Base-by-base conservation (phyloP, 768 basidiomycete species). In the Glaciozyma antarctica region DNA sequence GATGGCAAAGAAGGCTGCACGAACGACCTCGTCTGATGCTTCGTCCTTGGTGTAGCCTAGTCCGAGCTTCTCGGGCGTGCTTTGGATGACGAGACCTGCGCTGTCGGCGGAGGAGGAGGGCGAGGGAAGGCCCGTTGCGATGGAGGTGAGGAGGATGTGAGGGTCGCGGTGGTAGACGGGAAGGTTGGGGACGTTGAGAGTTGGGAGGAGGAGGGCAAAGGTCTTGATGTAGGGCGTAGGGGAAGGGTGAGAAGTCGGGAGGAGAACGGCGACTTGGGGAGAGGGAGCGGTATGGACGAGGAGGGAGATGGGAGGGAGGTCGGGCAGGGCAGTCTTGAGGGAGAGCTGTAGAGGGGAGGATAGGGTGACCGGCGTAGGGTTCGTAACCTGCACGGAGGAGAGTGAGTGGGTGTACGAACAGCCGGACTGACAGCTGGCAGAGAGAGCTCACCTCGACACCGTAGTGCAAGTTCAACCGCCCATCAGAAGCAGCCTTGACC, bases 1-100 rank as follows among this genome's bases (percentile, higher is more conserved):
- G 32, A 21, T n/a, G 8, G 19, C 32, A 19, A 55, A 55, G 54
- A 55, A 55, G 19, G 54, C 54, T 4, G 30, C 19, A 2, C 54
- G 54, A 19, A 55, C 32, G n/a, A 24, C 12, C 4, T 51, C 49
- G 49, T 51, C 49, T n/a, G n/a, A 24, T 6, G 49, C 49, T 51
- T 51, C 49, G 10, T 51, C 49, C 16, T 51, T 51, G 9, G 49
- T 51, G 49, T 51, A 51, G 49, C 49, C 49, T n/a, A 51, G 49
- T 24, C 49, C 49, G 49, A 51, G 49, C 49, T 51, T 51, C n/a
- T 51, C 49, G 49, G 49, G 49, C 49, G 49, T 51, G n/a, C n/a
- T 13, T 24, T 51, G 49, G 49, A 51, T 51, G 22, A 51, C 49
- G 22, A 51, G n/a, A 16, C 49, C 49, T n/a, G 49, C 26, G 13